A percentile compares a stretch with the other conserved stretches of the same genome.
phyloP scores from a whole-genome alignment of 805 yeast species.

The Wickerhamiella australiensis region DNA sequence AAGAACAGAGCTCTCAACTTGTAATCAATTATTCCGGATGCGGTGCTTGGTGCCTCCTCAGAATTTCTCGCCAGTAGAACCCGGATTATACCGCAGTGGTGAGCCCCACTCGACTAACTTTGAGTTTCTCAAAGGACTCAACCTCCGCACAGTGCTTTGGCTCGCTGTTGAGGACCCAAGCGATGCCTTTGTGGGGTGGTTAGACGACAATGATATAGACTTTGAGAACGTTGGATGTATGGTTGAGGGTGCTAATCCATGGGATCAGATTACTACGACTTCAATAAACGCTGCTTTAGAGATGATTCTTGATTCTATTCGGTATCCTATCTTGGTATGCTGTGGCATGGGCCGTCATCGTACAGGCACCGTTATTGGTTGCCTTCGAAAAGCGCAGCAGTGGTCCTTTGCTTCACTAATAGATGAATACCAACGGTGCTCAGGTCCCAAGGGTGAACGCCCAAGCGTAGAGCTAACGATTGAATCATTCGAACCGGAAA shows the following conservation, averaged over 20 bases:
- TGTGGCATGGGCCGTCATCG: conserved; percentile 98
- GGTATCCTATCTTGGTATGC: conserved; percentile 79
- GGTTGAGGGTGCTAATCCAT: conserved; percentile 78
- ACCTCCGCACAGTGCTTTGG: conserved; percentile 78
- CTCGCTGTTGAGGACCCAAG: conserved; percentile 91
- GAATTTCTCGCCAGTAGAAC: conserved; percentile 91
- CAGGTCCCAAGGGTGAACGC: conserved; percentile 87
- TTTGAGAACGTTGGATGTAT: conserved; percentile 74
- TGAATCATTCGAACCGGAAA: conserved; percentile 49
- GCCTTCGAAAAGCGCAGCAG: conserved; percentile 83
- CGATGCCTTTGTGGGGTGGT: conserved; percentile 73
- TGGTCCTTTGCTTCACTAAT: conserved; percentile 94
- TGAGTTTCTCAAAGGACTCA: conserved; percentile 63
- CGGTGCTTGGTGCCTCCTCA: conserved; percentile 62
- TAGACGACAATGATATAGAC: conserved; percentile 56
- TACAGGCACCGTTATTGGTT: conserved; percentile 93
- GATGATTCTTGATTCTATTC: conserved; percentile 55
- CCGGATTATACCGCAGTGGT: conserved; percentile 75
- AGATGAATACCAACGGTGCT: conserved; percentile 87
- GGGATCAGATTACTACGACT: conserved; percentile 87
- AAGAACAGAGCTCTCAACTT: too few relatives aligned
- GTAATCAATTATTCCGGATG: neutral
- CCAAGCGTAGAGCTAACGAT: conserved; percentile 82
- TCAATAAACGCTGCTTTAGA: conserved; percentile 70
- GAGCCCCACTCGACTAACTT: conserved; percentile 92